Evolutionary conservation across 2,329 filamentous ascomycete species (phyloP).

Genomic region (Alternaria gaisen): DNA sequence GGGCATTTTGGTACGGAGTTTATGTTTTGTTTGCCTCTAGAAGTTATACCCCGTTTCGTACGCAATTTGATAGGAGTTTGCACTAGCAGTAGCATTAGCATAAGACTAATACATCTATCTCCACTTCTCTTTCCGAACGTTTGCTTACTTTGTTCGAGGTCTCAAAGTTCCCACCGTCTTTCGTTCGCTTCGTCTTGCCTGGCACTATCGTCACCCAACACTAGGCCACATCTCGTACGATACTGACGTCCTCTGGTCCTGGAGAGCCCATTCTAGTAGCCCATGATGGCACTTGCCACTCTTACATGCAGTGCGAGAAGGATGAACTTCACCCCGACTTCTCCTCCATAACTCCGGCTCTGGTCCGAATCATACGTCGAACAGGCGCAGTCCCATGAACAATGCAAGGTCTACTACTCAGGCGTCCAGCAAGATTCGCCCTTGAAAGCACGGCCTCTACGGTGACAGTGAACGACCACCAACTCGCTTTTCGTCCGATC

Average conservation of each 20-base stretch:
- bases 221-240: neutral
- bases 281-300: neutral
- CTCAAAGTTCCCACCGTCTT: neutral
- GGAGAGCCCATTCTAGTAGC: neutral
- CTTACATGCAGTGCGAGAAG: neutral
- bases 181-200: neutral
- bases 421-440: neutral
- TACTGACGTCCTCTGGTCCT: neutral
- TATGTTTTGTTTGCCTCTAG: neutral
- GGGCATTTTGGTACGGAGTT: neutral
- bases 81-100: neutral
- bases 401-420: neutral
- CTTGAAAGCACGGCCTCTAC: neutral
- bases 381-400: neutral
- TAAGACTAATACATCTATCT: neutral
- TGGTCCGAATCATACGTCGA: neutral
- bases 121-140: neutral
- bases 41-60: slow-evolving; percentile 6
- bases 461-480: neutral
- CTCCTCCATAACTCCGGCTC: neutral
- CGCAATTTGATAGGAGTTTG: neutral
- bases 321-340: neutral
- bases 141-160: neutral
- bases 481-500: neutral
- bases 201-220: neutral